Base-by-base conservation (phyloP, 2,329 filamentous ascomycete genomes). In the Colletotrichum phormii region DNA sequence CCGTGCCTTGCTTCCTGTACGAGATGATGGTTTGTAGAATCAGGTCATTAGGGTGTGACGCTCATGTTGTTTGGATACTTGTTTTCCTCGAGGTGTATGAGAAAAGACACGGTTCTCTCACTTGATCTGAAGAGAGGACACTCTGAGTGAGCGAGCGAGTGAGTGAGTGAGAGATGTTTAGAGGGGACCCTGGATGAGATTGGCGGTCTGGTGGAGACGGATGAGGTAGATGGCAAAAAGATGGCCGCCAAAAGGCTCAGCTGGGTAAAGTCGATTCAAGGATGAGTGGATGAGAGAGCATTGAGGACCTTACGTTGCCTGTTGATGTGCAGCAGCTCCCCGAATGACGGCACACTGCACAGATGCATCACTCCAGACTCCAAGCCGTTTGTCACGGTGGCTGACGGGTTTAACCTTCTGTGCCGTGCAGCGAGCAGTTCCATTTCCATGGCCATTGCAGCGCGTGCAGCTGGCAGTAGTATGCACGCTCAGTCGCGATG, bases 151-250 rank as follows among this genome's bases (percentile, higher is more conserved):
- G n/a, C n/a, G 37, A 35, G 55, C n/a, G 24, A 24, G n/a, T 1
- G 6, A 55, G 53, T 33, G 29, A 57, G 54, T 29, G 54, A 51
- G 35, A 37, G 22, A 37, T 33, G 60, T 37, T 37, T n/a, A 54
- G 18, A 31, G 29, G n/a, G 46, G 70, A 33, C 54, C 71, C 66
- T 71, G 46, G 60, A 7, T 24, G 53, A 22, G 61, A 71, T 73
- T 70, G 66, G 61, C 71, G 61, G 55, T 62, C 67, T 71, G 66
- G 71, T 71, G 71, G 71, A 31, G 66, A 29, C 55, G 22, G 55
- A 73, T 73, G 71, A 73, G 71, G 71, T 73, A 73, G 58, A 73
- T 73, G 71, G 71, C 71, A 26, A 73, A 73, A 73, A 64, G 67
- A 64, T 49, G 60, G 46, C 22, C 61, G 37, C 60, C 15, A 70